Evolutionary conservation across 2,329 filamentous ascomycete genomes (phyloP).

Genomic region (Fusarium sp.): DNA sequence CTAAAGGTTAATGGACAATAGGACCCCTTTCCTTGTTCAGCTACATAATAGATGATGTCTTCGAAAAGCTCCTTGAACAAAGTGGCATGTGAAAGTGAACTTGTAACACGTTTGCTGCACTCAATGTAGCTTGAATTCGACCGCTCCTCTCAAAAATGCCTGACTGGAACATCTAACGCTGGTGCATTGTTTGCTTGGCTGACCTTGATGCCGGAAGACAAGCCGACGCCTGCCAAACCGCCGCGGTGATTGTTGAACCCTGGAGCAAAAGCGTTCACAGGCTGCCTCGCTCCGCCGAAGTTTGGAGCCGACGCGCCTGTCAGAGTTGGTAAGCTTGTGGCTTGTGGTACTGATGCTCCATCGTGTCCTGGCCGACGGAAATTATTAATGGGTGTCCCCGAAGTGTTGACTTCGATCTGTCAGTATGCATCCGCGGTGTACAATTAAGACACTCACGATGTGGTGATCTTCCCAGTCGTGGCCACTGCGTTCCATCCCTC

Average conservation of each 20-base stretch:
- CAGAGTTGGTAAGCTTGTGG: conserved; percentile 14
- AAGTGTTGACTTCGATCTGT: conserved; percentile 26
- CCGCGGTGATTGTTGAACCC: conserved; percentile 41
- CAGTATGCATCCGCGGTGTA: conserved; percentile 1
- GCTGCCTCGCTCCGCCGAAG: conserved; percentile 21
- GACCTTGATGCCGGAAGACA: conserved; percentile 51
- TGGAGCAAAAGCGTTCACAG: conserved; percentile 21
- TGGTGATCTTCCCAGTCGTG: conserved; percentile 21
- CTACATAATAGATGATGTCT: too few relatives aligned
- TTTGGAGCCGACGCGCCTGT: conserved; percentile 21
- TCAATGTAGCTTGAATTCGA: neutral
- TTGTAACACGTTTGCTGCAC: neutral
- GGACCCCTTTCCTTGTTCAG: conserved; percentile 1
- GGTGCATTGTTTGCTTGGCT: conserved; percentile 46
- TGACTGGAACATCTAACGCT: conserved; percentile 31
- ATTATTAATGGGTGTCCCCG: conserved; percentile 17
- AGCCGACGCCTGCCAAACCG: conserved; percentile 47
- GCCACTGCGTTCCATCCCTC: conserved; percentile 39
- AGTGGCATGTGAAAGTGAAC: neutral
- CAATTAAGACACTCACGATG: conserved; percentile 26
- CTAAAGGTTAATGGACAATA: neutral
- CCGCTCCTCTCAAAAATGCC: conserved; percentile 18
- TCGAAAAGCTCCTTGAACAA: neutral
- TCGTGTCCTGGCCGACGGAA: conserved; percentile 26
- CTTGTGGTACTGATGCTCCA: conserved; percentile 19